These are phyloP conservation scores for Colletotrichum destructivum DNA, from an alignment of 2,329 filamentous ascomycete genomes.

Conservation along the genomic window DNA sequence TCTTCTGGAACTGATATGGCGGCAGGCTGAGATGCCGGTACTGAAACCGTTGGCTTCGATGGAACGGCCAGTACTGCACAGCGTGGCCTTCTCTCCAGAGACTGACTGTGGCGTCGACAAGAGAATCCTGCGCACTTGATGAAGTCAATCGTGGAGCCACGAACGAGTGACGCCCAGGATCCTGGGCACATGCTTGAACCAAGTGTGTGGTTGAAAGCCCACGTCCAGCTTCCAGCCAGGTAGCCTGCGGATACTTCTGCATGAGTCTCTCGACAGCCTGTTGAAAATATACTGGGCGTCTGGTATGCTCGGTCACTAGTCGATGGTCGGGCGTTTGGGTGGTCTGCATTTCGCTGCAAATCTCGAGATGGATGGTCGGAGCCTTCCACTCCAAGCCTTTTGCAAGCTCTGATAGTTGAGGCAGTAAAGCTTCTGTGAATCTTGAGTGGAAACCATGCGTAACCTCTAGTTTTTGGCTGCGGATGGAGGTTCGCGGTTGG, in stretches of 20 bases:
- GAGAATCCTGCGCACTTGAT: slow-evolving; percentile 3
- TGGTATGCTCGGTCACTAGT: slow-evolving; percentile 49
- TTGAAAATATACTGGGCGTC: slow-evolving; percentile 53
- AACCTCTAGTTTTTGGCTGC: background rate
- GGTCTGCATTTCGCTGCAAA: slow-evolving; percentile 32
- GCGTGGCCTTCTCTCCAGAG: slow-evolving; percentile 44
- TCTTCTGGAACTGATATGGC: slow-evolving; percentile 50
- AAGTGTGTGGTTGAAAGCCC: slow-evolving; percentile 52
- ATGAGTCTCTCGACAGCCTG: slow-evolving; percentile 49
- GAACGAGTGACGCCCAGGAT: background rate
- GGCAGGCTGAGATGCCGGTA: slow-evolving; percentile 45
- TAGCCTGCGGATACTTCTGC: slow-evolving; percentile 41
- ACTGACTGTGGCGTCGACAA: slow-evolving; percentile 27
- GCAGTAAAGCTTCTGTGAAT: background rate
- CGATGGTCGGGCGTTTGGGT: slow-evolving; percentile 36
- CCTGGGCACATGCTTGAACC: slow-evolving; percentile 35
- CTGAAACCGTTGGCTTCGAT: slow-evolving; percentile 36
- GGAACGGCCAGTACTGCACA: slow-evolving; percentile 47
- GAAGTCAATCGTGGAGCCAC: slow-evolving; percentile 36
- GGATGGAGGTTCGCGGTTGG: background rate
- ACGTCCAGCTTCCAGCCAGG: slow-evolving; percentile 54
- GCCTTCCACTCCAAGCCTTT: background rate
- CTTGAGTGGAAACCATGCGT: slow-evolving; percentile 27
- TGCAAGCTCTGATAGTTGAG: background rate
- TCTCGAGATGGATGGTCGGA: background rate